Conservation (phyloP, 208 protist species). For the Trypanosoma congolense region DNA sequence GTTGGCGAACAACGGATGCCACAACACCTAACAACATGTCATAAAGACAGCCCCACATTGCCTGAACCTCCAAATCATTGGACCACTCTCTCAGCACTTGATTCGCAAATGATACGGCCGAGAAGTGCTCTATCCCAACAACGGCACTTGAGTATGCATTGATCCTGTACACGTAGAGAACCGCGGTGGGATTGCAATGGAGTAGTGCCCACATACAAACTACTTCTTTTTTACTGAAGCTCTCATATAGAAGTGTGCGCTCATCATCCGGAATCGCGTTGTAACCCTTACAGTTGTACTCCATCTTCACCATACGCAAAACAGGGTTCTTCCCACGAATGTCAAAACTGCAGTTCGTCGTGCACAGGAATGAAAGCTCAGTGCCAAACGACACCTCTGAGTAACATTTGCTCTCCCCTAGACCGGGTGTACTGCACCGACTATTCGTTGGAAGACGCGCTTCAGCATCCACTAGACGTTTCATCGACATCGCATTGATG, state of each 20-base stretch:
- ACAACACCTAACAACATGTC: constrained; percentile 18
- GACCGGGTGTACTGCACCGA: constrained; percentile 6
- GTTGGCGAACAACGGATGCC: constrained; percentile 1
- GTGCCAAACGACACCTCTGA: constrained; percentile 19
- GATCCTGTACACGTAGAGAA: constrained; percentile 48
- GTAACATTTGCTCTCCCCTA: constrained; percentile 11
- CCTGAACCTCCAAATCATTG: constrained; percentile 17
- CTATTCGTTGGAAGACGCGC: constrained; percentile 18
- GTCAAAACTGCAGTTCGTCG: constrained; percentile 20
- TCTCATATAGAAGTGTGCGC: constrained; percentile 31
- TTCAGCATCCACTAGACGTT: constrained; percentile 23
- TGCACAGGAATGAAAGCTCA: constrained; percentile 10
- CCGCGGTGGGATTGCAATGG: constrained; percentile 47
- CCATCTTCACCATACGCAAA: constrained; percentile 68
- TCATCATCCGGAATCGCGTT: constrained; percentile 23
- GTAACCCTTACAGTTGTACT: constrained; percentile 54
- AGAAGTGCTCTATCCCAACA: constrained; percentile 30
- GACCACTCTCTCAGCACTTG: constrained; percentile 16
- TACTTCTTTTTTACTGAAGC: constrained; percentile 51
- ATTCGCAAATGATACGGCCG: constrained; percentile 14
- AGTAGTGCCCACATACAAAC: constrained; percentile 43
- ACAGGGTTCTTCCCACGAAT: constrained; percentile 19
- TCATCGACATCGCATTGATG: constrained; percentile 19
- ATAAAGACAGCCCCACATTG: constrained; percentile 25
- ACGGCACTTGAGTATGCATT: constrained; percentile 43